Percentiles rank a stretch among this genome's conserved stretches.
These are phyloP conservation scores for Phalaenopsis hybrid DNA, from an alignment of 116 monocot species.

Conservation along the genomic window DNA sequence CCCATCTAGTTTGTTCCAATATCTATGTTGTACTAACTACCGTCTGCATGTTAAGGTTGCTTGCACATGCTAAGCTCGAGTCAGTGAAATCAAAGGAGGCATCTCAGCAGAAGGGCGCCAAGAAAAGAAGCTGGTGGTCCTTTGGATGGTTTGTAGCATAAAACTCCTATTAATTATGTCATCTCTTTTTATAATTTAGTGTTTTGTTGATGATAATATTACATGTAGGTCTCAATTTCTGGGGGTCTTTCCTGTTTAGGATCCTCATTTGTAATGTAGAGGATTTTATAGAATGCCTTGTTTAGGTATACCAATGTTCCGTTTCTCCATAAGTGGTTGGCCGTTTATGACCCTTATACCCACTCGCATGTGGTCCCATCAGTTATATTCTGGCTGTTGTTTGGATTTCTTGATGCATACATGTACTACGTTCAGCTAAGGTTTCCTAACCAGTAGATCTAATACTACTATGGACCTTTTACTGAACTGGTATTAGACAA, in stretches of 20 bases:
- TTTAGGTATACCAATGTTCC: not conserved
- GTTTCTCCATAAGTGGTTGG: not conserved
- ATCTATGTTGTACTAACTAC: not conserved
- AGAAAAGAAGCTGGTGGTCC: constrained; percentile 78
- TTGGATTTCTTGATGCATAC: not conserved
- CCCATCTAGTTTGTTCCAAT: constrained; percentile 2
- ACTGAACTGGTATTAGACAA: too few species aligned
- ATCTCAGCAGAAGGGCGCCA: constrained; percentile 38
- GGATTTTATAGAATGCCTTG: not conserved
- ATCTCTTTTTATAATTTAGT: not conserved
- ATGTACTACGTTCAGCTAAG: not conserved
- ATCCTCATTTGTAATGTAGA: not conserved
- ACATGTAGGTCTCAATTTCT: not conserved
- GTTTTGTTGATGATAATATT: constrained; percentile 1
- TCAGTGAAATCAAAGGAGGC: constrained; percentile 80
- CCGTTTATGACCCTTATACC: not conserved
- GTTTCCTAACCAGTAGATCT: not conserved
- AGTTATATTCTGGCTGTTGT: not conserved
- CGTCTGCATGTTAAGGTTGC: constrained; percentile 41
- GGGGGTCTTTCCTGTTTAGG: not conserved
- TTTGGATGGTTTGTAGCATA: constrained; percentile 66
- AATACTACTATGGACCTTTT: too few species aligned
- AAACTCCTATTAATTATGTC: not conserved
- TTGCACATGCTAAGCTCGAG: constrained; percentile 94
- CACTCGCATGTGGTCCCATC: not conserved